phyloP scores from a whole-genome alignment of 306 rosid species.

The Potentilla sterilis region DNA sequence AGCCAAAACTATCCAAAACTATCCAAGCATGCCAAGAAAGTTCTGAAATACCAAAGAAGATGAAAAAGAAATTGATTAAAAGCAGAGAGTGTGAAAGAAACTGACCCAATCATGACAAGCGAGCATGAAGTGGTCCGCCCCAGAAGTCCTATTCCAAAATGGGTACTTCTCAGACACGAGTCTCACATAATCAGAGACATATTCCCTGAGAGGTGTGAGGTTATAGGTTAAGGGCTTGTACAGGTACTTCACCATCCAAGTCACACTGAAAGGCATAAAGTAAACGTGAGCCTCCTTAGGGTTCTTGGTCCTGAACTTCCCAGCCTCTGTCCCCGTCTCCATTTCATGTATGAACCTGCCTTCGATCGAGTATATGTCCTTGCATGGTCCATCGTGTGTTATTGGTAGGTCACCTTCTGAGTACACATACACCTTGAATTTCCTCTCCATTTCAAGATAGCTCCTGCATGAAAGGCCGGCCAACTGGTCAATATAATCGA shows the following conservation, averaged over 20 bases:
- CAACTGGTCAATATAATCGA: neutral
- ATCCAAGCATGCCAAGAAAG: conserved; percentile 31
- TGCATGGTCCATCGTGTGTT: conserved; percentile 76
- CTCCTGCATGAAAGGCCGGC: conserved; percentile 45
- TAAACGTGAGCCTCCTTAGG: conserved; percentile 58
- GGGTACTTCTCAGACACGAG: conserved; percentile 58
- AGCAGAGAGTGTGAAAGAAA: conserved; percentile 13
- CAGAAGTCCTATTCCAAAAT: conserved; percentile 76
- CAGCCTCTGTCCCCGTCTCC: conserved; percentile 42
- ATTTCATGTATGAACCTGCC: conserved; percentile 85
- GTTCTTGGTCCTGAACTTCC: conserved; percentile 53
- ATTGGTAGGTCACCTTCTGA: conserved; percentile 74
- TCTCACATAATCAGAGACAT: conserved; percentile 67
- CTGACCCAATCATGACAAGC: conserved; percentile 93
- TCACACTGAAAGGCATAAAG: conserved; percentile 84
- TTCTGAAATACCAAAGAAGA: conserved; percentile 3
- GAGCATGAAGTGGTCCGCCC: conserved; percentile 93
- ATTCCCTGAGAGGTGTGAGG: conserved; percentile 43
- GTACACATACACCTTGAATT: conserved; percentile 74
- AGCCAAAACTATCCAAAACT: neutral
- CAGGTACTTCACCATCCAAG: conserved; percentile 87
- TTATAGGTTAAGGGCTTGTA: conserved; percentile 43
- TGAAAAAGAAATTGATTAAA: conserved; percentile 1
- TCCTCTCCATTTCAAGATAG: conserved; percentile 77
- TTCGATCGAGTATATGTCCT: conserved; percentile 75